Percentiles rank a stretch among this genome's conserved stretches.
Evolutionary conservation across 192 early-diverging fungal genomes (phyloP).

Genomic region (Coemansia sp.): DNA sequence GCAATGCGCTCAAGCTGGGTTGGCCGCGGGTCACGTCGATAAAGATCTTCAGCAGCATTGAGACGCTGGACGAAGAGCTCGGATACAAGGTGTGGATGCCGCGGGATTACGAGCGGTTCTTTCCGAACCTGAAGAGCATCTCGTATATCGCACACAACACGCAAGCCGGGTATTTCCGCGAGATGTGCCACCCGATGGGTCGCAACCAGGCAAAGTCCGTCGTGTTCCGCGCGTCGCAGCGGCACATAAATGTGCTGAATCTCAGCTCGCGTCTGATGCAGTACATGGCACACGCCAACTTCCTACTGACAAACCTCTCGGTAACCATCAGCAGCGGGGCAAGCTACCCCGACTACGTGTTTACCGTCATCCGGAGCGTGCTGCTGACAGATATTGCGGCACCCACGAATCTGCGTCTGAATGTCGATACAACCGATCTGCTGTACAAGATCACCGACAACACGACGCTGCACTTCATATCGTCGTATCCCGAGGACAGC

Average conservation of each 20-base stretch:
- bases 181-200: slow-evolving; percentile 53
- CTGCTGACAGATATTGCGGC: slow-evolving; percentile 50
- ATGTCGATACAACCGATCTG: slow-evolving; percentile 52
- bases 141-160: slow-evolving; percentile 46
- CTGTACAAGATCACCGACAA: slow-evolving; percentile 54
- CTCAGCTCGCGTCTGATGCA: slow-evolving; percentile 53
- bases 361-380: slow-evolving; percentile 49
- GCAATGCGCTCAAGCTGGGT: slow-evolving; percentile 52
- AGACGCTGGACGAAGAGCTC: slow-evolving; percentile 40
- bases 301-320: slow-evolving; percentile 42
- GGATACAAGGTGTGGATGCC: slow-evolving; percentile 57
- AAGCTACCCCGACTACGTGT: slow-evolving; percentile 47
- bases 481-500: slow-evolving; percentile 21
- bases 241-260: slow-evolving; percentile 46
- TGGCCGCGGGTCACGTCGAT: slow-evolving; percentile 51
- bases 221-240: slow-evolving; percentile 49
- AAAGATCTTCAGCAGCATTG: slow-evolving; percentile 43
- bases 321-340: slow-evolving; percentile 46
- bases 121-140: slow-evolving; percentile 42
- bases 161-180: slow-evolving; percentile 45
- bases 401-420: slow-evolving; percentile 44
- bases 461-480: slow-evolving; percentile 45
- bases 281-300: slow-evolving; percentile 57
- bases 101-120: slow-evolving; percentile 51
- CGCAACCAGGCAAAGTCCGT: slow-evolving; percentile 41